Evolutionary conservation across 2,329 filamentous ascomycete species (phyloP).

Genomic region (Orbilia quercus): DNA sequence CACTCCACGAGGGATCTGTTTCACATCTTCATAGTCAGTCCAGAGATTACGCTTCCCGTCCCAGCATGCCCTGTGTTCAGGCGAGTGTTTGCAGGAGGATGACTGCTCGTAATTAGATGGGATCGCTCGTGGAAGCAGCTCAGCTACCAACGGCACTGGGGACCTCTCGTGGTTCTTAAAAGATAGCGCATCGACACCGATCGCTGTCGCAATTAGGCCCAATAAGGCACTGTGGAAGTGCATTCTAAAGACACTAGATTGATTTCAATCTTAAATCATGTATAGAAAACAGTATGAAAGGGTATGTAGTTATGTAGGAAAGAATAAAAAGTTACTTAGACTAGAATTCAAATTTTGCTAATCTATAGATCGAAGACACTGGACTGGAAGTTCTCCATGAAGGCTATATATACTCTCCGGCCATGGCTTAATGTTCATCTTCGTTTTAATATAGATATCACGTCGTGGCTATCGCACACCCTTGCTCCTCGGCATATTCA

Average conservation of each 20-base stretch:
- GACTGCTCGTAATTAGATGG: conserved; percentile 16
- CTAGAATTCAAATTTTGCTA: not conserved
- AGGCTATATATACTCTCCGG: not conserved
- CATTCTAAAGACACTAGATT: too few species aligned
- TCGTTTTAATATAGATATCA: too few species aligned
- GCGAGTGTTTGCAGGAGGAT: conserved; percentile 8
- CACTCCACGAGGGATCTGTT: conserved; percentile 21
- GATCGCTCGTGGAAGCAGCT: conserved; percentile 10
- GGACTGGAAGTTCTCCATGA: not conserved
- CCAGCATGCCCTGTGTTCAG: conserved; percentile 35
- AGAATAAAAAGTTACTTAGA: not conserved
- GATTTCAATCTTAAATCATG: too few species aligned
- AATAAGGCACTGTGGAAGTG: conserved; percentile 6
- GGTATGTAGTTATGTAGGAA: not conserved
- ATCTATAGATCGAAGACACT: too few species aligned
- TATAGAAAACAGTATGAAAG: too few species aligned
- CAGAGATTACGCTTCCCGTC: conserved; percentile 22
- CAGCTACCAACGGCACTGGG: too few species aligned
- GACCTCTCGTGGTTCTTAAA: not conserved
- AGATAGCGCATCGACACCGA: not conserved
- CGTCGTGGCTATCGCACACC: not conserved
- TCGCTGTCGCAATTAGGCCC: conserved; percentile 10
- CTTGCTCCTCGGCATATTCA: conserved; percentile 12
- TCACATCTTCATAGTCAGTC: conserved; percentile 41
- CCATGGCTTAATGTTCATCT: not conserved